These are phyloP conservation scores for Pyrus hybrid DNA, from an alignment of 331 rosid species.

Conservation along the genomic window DNA sequence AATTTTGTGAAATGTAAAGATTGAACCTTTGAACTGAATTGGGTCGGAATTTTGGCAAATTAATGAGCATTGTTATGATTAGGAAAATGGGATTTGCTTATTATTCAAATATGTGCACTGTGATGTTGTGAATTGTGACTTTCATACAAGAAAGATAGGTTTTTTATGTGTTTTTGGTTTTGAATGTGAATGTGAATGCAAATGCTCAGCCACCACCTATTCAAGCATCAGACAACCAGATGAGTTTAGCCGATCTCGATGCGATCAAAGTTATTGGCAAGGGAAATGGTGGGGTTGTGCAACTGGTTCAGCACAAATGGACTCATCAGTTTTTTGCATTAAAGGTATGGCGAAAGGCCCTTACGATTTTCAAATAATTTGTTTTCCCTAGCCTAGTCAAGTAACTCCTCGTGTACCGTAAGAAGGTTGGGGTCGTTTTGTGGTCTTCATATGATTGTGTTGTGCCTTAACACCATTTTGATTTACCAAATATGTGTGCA, in stretches of 20 bases:
- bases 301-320: constrained; percentile 98
- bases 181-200: background rate
- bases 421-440: background rate
- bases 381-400: background rate
- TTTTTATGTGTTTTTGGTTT: constrained; percentile 6
- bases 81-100: background rate
- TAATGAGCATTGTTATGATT: background rate
- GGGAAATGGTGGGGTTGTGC: constrained; percentile 96
- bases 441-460: background rate
- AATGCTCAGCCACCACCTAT: constrained; percentile 87
- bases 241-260: constrained; percentile 70
- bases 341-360: constrained; percentile 45
- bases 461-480: background rate
- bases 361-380: background rate
- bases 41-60: background rate
- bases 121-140: background rate
- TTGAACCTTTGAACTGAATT: background rate
- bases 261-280: constrained; percentile 85
- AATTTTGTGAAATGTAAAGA: background rate
- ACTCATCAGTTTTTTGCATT: constrained; percentile 97
- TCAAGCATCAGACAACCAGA: constrained; percentile 69
- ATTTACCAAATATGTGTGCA: background rate
- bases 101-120: background rate
- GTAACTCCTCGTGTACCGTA: background rate
- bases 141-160: background rate